A percentile compares a stretch with the other conserved stretches of the same genome.
Conservation (phyloP, 202 grass and related monocot species). For the Thinopyrum obtusiflorum region DNA sequence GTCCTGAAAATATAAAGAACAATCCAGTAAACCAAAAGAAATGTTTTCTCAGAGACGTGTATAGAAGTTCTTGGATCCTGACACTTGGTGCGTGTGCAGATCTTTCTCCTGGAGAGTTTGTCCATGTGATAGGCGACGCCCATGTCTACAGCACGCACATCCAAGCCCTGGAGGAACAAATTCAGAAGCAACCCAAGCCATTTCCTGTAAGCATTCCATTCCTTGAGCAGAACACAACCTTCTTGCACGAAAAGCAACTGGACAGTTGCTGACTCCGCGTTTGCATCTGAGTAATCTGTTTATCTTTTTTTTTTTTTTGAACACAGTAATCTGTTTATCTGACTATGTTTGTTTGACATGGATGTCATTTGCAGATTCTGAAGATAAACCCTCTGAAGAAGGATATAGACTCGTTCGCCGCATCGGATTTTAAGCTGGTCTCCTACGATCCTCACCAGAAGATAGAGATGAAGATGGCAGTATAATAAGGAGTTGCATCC, state of each 20-base stretch:
- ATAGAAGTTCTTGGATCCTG: no score
- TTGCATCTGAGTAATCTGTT: not conserved
- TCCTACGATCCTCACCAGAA: slow-evolving; percentile 85
- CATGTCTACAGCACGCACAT: slow-evolving; percentile 82
- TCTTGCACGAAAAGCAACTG: no score
- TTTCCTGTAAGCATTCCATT: slow-evolving; percentile 64
- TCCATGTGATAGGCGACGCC: slow-evolving; percentile 67
- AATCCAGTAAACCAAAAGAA: no score
- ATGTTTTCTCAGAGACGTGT: no score
- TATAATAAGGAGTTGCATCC: slow-evolving; percentile 19
- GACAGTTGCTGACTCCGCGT: no score
- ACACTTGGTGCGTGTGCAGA: not conserved
- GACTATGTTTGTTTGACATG: not conserved
- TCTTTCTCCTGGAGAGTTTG: slow-evolving; percentile 72
- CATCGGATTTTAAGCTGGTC: slow-evolving; percentile 63
- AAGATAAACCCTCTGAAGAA: slow-evolving; percentile 76
- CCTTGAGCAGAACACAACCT: not conserved
- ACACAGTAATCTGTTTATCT: no score
- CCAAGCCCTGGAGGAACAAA: slow-evolving; percentile 78
- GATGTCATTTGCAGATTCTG: slow-evolving; percentile 51
- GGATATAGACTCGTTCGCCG: slow-evolving; percentile 81
- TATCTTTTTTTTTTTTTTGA: no score
- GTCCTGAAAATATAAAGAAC: no score
- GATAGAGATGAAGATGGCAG: slow-evolving; percentile 89
- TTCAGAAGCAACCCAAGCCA: slow-evolving; percentile 81